Evolutionary conservation across 495 filamentous ascomycete species (phyloP).

Genomic region (Penicillium antarcticum): DNA sequence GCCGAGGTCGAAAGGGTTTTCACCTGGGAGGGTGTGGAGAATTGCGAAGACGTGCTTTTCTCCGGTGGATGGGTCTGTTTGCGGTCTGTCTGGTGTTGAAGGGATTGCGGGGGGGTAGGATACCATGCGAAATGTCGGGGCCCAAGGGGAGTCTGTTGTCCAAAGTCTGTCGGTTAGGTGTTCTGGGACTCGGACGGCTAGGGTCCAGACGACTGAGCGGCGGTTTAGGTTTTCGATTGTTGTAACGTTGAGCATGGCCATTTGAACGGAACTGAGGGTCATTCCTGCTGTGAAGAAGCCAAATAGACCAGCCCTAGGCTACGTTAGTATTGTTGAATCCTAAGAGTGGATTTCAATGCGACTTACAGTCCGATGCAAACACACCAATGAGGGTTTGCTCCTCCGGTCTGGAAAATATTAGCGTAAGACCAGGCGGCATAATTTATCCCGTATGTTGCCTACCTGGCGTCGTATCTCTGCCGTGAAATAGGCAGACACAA

Average conservation of each 20-base stretch:
- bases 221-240: slow-evolving; percentile 75
- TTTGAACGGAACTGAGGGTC: slow-evolving; percentile 64
- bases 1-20: slow-evolving; percentile 78
- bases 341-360: background rate
- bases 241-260: slow-evolving; percentile 68
- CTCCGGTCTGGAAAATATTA: slow-evolving; percentile 26
- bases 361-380: slow-evolving; percentile 56
- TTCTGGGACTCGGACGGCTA: slow-evolving; percentile 72
- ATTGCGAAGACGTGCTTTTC: slow-evolving; percentile 69
- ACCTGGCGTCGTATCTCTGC: slow-evolving; percentile 42
- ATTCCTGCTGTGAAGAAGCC: slow-evolving; percentile 72
- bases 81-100: slow-evolving; percentile 9
- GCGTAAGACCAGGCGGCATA: background rate
- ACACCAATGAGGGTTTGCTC: slow-evolving; percentile 49
- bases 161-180: slow-evolving; percentile 37
- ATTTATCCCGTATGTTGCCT: slow-evolving; percentile 2
- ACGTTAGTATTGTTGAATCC: slow-evolving; percentile 4
- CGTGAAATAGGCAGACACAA: slow-evolving; percentile 55
- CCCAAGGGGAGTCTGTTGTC: slow-evolving; percentile 31
- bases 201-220: slow-evolving; percentile 59
- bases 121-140: slow-evolving; percentile 45
- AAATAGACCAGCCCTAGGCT: slow-evolving; percentile 61
- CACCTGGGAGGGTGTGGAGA: slow-evolving; percentile 65
- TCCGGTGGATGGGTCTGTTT: slow-evolving; percentile 7
- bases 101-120: slow-evolving; percentile 37